Base-by-base conservation (phyloP, 768 basidiomycete genomes). In the Mycena olivaceomarginata region DNA sequence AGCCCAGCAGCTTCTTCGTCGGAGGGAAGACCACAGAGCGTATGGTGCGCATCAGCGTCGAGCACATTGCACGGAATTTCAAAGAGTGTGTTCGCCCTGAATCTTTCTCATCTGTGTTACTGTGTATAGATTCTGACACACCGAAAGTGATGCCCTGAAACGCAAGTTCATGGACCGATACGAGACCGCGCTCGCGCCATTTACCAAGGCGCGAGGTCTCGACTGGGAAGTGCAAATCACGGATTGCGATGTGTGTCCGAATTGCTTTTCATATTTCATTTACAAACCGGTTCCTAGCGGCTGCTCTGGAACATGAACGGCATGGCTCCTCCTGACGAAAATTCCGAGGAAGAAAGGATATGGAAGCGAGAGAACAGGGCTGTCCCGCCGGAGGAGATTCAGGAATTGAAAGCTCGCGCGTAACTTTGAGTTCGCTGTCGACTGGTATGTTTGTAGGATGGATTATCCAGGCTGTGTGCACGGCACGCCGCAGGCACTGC, bases 31-130 rank as follows among this genome's bases (percentile, higher is more conserved):
- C 15, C n/a, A 73, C 72, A 1, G n/a, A 74, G 4, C n/a, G 57
- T 0, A 65, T 79, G n/a, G 48, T 80, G 25, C 72, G 81, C 3
- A 72, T 81, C 7, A 70, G 63, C n/a, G 74, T 80, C 18, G 77
- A 80, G 53, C 81, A 80, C 41, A 45, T 80, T 43, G 80, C 81
- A 5, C 72, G 80, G 51, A 68, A 73, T 25, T 75, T 77, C n/a
- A 2, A 41, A 2, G 62, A 67, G 79, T 77, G 41, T 0, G 75
- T 73, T 1, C 43, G 41, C 22, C 45, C 6, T 31, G 31, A 31
- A 45, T 22, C n/a, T 3, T 31, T 31, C 31, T 4, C 31, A 31
- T 31, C 16, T 20, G 5, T 11, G 43, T 9, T 65, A 0, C 31
- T 31, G 31, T 31, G 4, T 41, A 8, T 41, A 5, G 8, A 6